Conservation (phyloP, 495 filamentous ascomycete species). For the Mytilinidion resinicola region DNA sequence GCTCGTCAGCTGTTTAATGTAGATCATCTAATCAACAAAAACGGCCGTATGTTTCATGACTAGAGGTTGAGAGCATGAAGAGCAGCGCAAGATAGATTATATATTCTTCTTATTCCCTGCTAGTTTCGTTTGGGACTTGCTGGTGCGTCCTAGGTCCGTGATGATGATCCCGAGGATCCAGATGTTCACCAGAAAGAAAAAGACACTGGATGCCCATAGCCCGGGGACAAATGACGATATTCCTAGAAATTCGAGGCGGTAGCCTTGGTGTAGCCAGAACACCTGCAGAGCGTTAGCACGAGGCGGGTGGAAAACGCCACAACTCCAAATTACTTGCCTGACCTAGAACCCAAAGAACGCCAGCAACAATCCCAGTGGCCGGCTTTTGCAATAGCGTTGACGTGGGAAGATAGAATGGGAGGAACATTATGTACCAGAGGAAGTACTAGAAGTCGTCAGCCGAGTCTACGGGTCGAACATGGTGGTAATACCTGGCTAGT, state of each 20-base stretch:
- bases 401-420: slow-evolving; percentile 80
- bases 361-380: slow-evolving; percentile 54
- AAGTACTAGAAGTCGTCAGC: slow-evolving; percentile 64
- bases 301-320: no score
- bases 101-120: no score
- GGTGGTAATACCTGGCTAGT: slow-evolving; percentile 72
- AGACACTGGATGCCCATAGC: slow-evolving; percentile 64
- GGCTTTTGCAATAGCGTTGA: slow-evolving; percentile 62
- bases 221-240: slow-evolving; percentile 79
- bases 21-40: no score
- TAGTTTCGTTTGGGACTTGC: no score
- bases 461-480: background rate
- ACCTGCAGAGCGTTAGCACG: slow-evolving; percentile 44
- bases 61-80: no score
- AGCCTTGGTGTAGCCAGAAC: slow-evolving; percentile 84
- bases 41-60: no score
- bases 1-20: no score
- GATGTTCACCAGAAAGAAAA: slow-evolving; percentile 78
- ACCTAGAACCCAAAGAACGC: slow-evolving; percentile 63
- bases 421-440: slow-evolving; percentile 90
- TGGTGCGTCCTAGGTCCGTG: background rate
- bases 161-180: slow-evolving; percentile 83
- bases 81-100: no score
- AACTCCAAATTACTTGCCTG: slow-evolving; percentile 42
- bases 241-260: slow-evolving; percentile 80